These are phyloP conservation scores for Carallia brachiata DNA, from an alignment of 345 rosid species.

Conservation along the genomic window DNA sequence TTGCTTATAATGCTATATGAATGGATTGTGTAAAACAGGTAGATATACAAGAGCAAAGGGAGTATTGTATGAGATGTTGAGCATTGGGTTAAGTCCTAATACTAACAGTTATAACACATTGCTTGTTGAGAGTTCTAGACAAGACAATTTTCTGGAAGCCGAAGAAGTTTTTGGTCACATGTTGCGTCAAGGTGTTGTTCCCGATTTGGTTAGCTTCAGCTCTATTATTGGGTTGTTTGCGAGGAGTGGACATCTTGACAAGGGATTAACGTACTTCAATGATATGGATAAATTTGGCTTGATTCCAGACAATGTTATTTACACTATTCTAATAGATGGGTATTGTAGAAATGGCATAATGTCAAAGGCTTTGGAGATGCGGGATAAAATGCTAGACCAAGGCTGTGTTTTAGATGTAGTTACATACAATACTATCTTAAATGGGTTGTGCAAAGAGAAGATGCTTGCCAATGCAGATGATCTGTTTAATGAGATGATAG, in stretches of 20 bases:
- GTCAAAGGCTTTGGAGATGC: constrained; percentile 54
- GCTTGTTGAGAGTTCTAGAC: constrained; percentile 65
- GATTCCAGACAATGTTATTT: constrained; percentile 62
- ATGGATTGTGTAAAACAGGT: constrained; percentile 62
- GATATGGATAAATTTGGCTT: constrained; percentile 52
- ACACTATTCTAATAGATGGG: constrained; percentile 75
- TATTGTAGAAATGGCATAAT: constrained; percentile 57
- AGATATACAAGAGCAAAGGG: constrained; percentile 53
- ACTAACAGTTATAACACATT: constrained; percentile 61
- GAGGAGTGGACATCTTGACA: constrained; percentile 47
- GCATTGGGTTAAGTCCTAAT: constrained; percentile 58
- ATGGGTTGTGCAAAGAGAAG: constrained; percentile 70
- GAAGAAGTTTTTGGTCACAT: constrained; percentile 54
- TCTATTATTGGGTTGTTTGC: constrained; percentile 51
- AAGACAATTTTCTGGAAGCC: constrained; percentile 46
- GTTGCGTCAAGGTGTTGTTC: constrained; percentile 42
- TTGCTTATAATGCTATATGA: constrained; percentile 60
- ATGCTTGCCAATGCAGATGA: constrained; percentile 65
- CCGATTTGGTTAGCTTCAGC: constrained; percentile 71
- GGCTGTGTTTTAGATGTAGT: constrained; percentile 76
- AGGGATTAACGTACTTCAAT: constrained; percentile 49
- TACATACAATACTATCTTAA: constrained; percentile 64
- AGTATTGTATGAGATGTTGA: constrained; percentile 55
- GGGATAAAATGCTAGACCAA: constrained; percentile 65
- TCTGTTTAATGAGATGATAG: constrained; percentile 61